Evolutionary conservation across 139 green algal species (phyloP), one percentile per base, ranked within the genome.

Genomic region (Eudorina sp.): DNA sequence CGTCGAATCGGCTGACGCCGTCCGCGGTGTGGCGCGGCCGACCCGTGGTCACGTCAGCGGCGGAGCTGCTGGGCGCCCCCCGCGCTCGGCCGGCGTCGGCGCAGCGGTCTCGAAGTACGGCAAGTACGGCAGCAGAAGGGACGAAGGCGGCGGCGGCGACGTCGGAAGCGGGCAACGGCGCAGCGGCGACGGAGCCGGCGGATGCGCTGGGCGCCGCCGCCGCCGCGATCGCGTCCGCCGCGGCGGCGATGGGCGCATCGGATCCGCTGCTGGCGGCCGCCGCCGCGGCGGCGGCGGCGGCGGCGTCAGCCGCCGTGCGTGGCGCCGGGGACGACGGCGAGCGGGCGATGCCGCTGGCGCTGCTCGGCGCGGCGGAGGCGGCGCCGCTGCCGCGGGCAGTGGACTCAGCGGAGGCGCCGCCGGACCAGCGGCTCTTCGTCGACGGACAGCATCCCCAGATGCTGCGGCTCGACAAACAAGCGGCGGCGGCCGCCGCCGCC

Each of bases 371-470:
- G 31, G 16, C 66, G 31, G 34, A 75, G 66, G 19, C 66, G 34
- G 48, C 36, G 51, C 38, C 68, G 36, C 69, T 88, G 68, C 82
- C 64, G 46, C 46, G 8, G 46, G n/a, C 23, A 11, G 4, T 36
- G 29, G 80, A 86, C 45, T 34, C 83, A 13, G 41, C n/a, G 29
- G 64, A 46, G 14, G 13, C 36, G 25, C 48, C 23, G 36, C 68
- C 83, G 45, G 48, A 73, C 51, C 11, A 25, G 27, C 83, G 83
- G 0, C 34, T 88, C 11, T 81, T 82, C 36, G 36, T 45, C 4
- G 66, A 80, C 51, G 83, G 68, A 13, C 6, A 43, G 36, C 83
- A 88, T 29, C 83, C 83, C 6, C 68, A 80, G 48, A 88, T 88
- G 83, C 83, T 88, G 25, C 68, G 68, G 2, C 46, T 80, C 21